phyloP scores from a whole-genome alignment of 148 eudicot genomes.

The Mesembryanthemum crystallinum region DNA sequence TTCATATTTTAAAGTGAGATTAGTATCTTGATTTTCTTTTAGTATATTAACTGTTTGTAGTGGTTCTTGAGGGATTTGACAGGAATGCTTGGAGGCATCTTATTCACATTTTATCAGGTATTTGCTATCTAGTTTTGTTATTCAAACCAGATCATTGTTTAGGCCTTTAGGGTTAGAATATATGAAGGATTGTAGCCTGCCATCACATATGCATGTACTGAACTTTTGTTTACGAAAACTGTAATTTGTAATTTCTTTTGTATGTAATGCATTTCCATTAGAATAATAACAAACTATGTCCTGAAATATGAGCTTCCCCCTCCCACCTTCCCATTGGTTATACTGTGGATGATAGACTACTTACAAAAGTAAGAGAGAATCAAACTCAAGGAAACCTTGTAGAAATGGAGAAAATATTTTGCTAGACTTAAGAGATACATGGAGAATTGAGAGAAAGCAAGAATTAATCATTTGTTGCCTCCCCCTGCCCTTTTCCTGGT shows the following conservation, averaged over 20 bases:
- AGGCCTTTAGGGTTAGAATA: neutral
- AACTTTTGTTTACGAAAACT: neutral
- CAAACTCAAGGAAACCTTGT: neutral
- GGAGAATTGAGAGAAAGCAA: neutral
- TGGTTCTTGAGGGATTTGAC: conserved; percentile 98
- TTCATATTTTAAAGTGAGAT: neutral
- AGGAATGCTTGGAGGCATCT: conserved; percentile 97
- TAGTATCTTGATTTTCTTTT: neutral
- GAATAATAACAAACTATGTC: neutral
- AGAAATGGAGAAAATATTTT: neutral
- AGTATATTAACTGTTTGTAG: conserved; percentile 33
- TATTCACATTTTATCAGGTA: conserved; percentile 97
- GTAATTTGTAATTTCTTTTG: conserved; percentile 3
- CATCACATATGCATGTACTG: neutral
- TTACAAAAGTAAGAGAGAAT: conserved; percentile 1
- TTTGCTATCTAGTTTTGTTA: neutral
- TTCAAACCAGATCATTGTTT: neutral
- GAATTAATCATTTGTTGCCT: neutral
- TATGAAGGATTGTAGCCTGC: neutral
- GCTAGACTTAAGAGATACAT: no score
- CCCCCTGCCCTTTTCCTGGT: neutral
- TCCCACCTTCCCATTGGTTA: neutral
- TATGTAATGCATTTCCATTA: neutral
- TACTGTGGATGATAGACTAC: neutral
- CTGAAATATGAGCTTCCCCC: neutral